Conservation (phyloP, 495 filamentous ascomycete genomes). For the Physcia stellaris region DNA sequence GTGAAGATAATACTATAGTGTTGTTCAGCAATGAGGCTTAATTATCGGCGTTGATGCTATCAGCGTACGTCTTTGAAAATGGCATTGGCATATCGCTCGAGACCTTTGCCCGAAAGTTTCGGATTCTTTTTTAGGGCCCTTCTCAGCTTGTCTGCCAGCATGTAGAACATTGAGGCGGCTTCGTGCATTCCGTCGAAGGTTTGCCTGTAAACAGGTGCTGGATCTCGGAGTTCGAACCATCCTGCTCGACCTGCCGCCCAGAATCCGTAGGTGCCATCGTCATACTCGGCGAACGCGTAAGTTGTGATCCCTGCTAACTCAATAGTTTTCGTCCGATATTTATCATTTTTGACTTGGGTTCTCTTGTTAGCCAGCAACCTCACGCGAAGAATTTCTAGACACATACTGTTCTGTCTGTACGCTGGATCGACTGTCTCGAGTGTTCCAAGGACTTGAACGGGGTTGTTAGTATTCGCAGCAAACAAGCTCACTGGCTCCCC, state of each 20-base stretch:
- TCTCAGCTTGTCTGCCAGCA: constrained; percentile 38
- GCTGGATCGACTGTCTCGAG: constrained; percentile 33
- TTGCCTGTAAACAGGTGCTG: constrained; percentile 42
- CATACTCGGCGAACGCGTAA: constrained; percentile 58
- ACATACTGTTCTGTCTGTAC: constrained; percentile 29
- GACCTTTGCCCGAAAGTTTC: constrained; percentile 5
- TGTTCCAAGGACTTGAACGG: constrained; percentile 40
- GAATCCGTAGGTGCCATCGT: constrained; percentile 43
- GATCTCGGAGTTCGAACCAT: constrained; percentile 56
- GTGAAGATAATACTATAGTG: constrained; percentile 21
- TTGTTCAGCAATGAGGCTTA: constrained; percentile 14
- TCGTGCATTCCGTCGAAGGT: constrained; percentile 55
- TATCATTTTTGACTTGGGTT: constrained; percentile 29
- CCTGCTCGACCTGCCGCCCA: constrained; percentile 71
- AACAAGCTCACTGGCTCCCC: constrained; percentile 39
- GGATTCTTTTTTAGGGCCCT: constrained; percentile 7
- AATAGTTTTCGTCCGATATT: constrained; percentile 39
- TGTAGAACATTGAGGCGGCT: constrained; percentile 58
- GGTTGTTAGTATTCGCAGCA: constrained; percentile 34
- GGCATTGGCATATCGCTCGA: constrained; percentile 5
- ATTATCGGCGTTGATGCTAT: neutral
- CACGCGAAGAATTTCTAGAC: neutral
- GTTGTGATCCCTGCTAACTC: constrained; percentile 47
- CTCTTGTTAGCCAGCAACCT: constrained; percentile 18
- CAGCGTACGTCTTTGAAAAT: constrained; percentile 17